Conservation (phyloP, 768 basidiomycete species). For the Xerocomellus chrysenteron region DNA sequence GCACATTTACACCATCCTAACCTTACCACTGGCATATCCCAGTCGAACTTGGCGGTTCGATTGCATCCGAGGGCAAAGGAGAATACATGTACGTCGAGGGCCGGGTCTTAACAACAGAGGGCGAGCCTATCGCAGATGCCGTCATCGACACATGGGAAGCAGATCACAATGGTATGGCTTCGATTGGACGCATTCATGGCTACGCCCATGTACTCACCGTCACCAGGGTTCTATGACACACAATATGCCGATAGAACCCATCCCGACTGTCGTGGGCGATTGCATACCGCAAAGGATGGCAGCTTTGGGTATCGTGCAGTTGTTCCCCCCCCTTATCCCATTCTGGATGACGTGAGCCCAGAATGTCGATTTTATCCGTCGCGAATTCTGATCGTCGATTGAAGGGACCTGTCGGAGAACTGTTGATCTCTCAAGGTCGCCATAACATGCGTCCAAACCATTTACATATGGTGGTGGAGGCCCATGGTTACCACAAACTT, state of each 20-base stretch:
- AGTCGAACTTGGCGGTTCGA: slow-evolving; percentile 72
- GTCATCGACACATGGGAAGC: slow-evolving; percentile 85
- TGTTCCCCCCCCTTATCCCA: slow-evolving; percentile 67
- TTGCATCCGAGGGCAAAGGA: slow-evolving; percentile 86
- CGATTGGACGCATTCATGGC: slow-evolving; percentile 4
- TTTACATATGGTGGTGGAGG: slow-evolving; percentile 70
- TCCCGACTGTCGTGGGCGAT: slow-evolving; percentile 74
- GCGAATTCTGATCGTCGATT: slow-evolving; percentile 7
- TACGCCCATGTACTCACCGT: background rate
- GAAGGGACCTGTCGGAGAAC: slow-evolving; percentile 67
- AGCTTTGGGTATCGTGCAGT: slow-evolving; percentile 69
- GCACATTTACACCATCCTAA: background rate
- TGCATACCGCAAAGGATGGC: slow-evolving; percentile 60
- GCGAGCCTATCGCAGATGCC: slow-evolving; percentile 63
- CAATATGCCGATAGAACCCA: slow-evolving; percentile 54
- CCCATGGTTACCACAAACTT: slow-evolving; percentile 70
- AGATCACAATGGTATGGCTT: slow-evolving; percentile 53
- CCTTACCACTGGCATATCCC: background rate
- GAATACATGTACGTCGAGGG: slow-evolving; percentile 83
- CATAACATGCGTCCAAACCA: slow-evolving; percentile 83
- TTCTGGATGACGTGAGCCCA: slow-evolving; percentile 60
- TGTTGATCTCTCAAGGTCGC: slow-evolving; percentile 56
- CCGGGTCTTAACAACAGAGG: slow-evolving; percentile 54
- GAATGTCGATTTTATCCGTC: slow-evolving; percentile 11
- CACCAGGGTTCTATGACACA: slow-evolving; percentile 36